Evolutionary conservation across 257 asterid genomes (phyloP).

Genomic region (Rhazya stricta): DNA sequence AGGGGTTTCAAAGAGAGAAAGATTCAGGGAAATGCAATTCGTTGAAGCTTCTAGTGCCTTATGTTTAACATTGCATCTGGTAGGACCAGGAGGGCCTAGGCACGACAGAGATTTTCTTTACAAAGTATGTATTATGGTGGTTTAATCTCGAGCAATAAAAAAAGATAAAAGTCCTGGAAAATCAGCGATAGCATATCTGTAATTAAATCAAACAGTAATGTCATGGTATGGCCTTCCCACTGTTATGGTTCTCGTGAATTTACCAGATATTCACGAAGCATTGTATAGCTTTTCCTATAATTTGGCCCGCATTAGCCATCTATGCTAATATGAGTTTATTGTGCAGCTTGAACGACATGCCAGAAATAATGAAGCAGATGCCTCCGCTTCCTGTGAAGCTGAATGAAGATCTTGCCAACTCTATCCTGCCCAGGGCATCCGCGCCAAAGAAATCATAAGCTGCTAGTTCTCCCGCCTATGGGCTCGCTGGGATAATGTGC

Average conservation of each 20-base stretch:
- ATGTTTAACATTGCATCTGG: not conserved
- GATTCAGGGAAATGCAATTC: not conserved
- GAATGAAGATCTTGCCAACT: conserved; percentile 60
- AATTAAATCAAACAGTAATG: not conserved
- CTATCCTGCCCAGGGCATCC: conserved; percentile 43
- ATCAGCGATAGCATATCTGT: not conserved
- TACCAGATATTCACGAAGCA: not conserved
- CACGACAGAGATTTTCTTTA: not conserved
- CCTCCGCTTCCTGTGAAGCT: conserved; percentile 78
- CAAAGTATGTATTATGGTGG: not conserved
- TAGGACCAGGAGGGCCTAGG: not conserved
- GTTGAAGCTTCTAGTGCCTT: too few relatives aligned
- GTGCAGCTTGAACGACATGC: conserved; percentile 57
- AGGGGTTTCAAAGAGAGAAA: too few relatives aligned
- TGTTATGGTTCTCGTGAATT: not conserved
- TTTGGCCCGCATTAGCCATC: not conserved
- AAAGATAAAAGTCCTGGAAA: not conserved
- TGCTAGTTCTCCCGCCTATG: conserved; percentile 2
- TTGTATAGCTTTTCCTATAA: not conserved
- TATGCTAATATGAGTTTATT: conserved; percentile 18
- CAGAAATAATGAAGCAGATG: conserved; percentile 74
- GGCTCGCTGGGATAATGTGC: conserved; percentile 13
- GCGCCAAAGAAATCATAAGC: conserved; percentile 37
- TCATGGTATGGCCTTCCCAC: not conserved
- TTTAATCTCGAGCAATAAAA: too few relatives aligned